Conservation (phyloP, 2,329 filamentous ascomycete species). For the Elsinoe batatas region DNA sequence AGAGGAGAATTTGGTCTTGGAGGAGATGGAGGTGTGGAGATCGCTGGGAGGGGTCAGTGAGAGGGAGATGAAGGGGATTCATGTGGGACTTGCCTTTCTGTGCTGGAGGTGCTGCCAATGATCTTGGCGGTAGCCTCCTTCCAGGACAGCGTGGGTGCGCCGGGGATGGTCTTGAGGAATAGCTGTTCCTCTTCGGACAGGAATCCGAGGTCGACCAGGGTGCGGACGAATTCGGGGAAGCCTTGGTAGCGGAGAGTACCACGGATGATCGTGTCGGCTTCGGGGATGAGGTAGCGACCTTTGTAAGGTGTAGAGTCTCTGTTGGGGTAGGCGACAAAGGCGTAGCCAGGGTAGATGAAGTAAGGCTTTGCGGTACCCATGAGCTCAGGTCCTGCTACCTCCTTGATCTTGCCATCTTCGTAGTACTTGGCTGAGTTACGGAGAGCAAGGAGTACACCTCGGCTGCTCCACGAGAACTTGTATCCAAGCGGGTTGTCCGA, state of each 20-base stretch:
- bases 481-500: constrained; percentile 87
- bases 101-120: constrained; percentile 56
- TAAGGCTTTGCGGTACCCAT: constrained; percentile 87
- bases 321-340: constrained; percentile 89
- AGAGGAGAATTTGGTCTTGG: constrained; percentile 63
- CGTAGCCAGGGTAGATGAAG: constrained; percentile 78
- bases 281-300: constrained; percentile 83
- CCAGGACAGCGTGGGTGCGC: constrained; percentile 50
- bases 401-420: constrained; percentile 64
- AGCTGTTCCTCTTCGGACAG: constrained; percentile 59
- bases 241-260: constrained; percentile 79
- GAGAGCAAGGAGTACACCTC: constrained; percentile 80
- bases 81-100: constrained; percentile 40
- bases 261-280: constrained; percentile 77
- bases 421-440: constrained; percentile 78
- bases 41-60: constrained; percentile 18
- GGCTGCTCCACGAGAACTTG: constrained; percentile 70
- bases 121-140: constrained; percentile 75
- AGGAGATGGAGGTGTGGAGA: constrained; percentile 60
- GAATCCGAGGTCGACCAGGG: constrained; percentile 84
- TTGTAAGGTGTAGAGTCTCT: constrained; percentile 79
- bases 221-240: constrained; percentile 83
- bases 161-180: constrained; percentile 50
- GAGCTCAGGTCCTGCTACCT: constrained; percentile 37
- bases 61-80: constrained; percentile 28